Evolutionary conservation across 2,329 filamentous ascomycete genomes (phyloP).

Genomic region (Lithohypha guttulata): DNA sequence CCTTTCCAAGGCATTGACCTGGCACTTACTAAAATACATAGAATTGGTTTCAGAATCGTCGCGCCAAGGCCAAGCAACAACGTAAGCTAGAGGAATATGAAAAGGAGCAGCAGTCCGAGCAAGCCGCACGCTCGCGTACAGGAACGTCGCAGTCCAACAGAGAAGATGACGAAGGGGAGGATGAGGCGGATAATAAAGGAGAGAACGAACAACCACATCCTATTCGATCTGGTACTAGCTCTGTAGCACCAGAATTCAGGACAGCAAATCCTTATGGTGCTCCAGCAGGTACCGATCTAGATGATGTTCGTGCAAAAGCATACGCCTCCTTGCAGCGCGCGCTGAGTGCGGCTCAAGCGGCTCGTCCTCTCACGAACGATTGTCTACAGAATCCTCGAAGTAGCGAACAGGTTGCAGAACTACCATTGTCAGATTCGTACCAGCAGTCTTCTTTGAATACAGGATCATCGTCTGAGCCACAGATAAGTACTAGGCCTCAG

Average conservation of each 20-base stretch:
- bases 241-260: background rate
- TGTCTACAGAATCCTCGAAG: slow-evolving; percentile 5
- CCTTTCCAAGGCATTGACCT: no score
- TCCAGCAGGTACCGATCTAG: background rate
- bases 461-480: background rate
- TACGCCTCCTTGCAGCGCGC: slow-evolving; percentile 36
- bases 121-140: background rate
- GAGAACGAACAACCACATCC: background rate
- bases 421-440: background rate
- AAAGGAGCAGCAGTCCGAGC: slow-evolving; percentile 27
- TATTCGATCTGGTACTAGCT: background rate
- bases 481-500: background rate
- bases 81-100: slow-evolving; percentile 40
- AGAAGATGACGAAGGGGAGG: slow-evolving; percentile 2
- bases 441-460: background rate
- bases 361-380: slow-evolving; percentile 23
- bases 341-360: slow-evolving; percentile 33
- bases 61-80: slow-evolving; percentile 43
- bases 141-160: background rate
- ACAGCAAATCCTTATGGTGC: background rate
- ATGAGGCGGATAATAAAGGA: slow-evolving; percentile 1
- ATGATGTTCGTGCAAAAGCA: background rate
- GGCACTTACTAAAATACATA: slow-evolving; percentile 22
- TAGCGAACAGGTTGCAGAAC: background rate
- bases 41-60: slow-evolving; percentile 45